A percentile compares a stretch with the other conserved stretches of the same genome.
Conservation (phyloP, 2,329 filamentous ascomycete species). For the Huntiella moniliformis region DNA sequence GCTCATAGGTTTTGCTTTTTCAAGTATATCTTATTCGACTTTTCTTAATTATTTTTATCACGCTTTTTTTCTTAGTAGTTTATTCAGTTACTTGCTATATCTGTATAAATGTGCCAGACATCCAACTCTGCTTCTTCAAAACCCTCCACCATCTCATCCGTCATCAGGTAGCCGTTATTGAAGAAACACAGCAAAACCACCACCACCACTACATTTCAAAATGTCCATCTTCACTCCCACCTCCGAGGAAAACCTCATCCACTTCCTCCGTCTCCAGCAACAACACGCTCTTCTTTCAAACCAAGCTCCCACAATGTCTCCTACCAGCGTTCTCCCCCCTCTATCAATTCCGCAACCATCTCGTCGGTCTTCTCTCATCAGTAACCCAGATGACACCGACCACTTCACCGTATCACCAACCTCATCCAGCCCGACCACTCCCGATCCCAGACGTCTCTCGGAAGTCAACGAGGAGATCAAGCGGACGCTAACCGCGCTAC, state of each 20-base stretch:
- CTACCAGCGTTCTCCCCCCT: background rate
- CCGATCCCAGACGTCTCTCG: slow-evolving; percentile 33
- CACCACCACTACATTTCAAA: background rate
- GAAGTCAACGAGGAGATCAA: slow-evolving; percentile 43
- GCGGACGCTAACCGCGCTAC: slow-evolving; percentile 38
- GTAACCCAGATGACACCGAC: background rate
- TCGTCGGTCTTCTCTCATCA: background rate
- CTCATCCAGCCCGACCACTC: slow-evolving; percentile 11
- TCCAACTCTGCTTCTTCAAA: background rate
- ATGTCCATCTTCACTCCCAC: background rate
- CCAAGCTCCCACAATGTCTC: slow-evolving; percentile 4
- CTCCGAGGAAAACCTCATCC: background rate
- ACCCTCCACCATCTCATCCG: background rate
- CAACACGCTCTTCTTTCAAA: background rate
- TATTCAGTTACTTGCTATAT: background rate
- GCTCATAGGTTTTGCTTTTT: background rate
- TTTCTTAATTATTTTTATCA: too few relatives aligned
- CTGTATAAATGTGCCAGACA: slow-evolving; percentile 7
- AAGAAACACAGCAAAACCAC: background rate
- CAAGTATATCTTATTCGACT: background rate
- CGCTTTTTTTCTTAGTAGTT: background rate
- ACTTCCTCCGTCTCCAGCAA: background rate
- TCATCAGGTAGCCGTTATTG: background rate
- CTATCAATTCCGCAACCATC: background rate
- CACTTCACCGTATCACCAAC: background rate